Evolutionary conservation across 2,329 filamentous ascomycete species (phyloP).

Genomic region (Dactylella cylindrospora): DNA sequence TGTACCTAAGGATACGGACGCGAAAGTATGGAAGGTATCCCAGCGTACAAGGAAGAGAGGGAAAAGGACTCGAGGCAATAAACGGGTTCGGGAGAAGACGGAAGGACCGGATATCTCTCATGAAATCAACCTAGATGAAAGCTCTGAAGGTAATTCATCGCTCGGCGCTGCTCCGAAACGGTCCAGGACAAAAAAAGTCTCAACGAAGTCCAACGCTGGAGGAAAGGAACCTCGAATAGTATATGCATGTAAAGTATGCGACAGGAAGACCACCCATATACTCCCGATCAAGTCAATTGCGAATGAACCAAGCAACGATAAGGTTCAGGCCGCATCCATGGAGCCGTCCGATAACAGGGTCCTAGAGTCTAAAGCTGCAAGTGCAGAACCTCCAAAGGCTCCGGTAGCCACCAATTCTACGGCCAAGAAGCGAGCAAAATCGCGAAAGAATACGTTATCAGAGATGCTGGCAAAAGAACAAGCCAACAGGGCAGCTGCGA

Average conservation of each 20-base stretch:
- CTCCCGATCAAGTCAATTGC: conserved; percentile 18
- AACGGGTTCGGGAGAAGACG: conserved; percentile 10
- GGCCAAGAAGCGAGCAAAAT: conserved; percentile 36
- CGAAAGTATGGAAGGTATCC: conserved; percentile 9
- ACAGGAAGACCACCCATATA: conserved; percentile 19
- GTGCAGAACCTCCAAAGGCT: not conserved
- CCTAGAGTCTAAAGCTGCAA: not conserved
- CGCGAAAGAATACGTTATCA: conserved; percentile 36
- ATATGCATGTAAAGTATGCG: conserved; percentile 37
- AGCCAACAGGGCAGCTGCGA: conserved; percentile 28
- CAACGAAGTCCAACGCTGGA: not conserved
- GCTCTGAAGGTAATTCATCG: not conserved
- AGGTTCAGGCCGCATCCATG: too few species aligned
- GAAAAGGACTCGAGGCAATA: conserved; percentile 23
- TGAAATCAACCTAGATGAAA: too few species aligned
- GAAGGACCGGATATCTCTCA: not conserved
- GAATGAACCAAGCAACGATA: not conserved
- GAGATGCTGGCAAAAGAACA: conserved; percentile 34
- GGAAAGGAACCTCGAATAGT: conserved; percentile 28
- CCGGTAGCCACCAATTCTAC: conserved; percentile 16
- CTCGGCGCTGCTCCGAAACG: not conserved
- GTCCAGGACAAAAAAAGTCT: not conserved
- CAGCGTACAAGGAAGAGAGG: conserved; percentile 24
- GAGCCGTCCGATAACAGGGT: too few species aligned
- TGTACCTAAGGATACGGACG: conserved; percentile 6